phyloP scores from a whole-genome alignment of 441 rosid species.

The Brassica balearica region DNA sequence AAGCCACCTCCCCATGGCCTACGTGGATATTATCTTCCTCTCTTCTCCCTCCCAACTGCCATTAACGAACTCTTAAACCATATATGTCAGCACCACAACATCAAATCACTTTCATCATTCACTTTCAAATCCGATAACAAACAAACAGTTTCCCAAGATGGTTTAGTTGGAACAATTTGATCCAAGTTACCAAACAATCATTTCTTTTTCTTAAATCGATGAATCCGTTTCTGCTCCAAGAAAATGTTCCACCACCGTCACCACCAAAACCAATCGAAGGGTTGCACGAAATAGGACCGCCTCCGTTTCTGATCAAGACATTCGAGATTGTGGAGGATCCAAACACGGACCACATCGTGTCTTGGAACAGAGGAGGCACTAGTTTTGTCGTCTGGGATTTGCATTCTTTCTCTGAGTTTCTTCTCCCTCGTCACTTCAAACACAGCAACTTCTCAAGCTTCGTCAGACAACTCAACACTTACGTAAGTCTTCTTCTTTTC shows the following conservation, averaged over 20 bases:
- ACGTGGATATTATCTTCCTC: conserved; percentile 37
- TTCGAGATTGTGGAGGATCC: conserved; percentile 72
- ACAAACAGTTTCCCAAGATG: neutral
- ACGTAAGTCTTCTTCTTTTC: conserved; percentile 50
- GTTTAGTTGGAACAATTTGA: neutral
- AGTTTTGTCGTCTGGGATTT: conserved; percentile 77
- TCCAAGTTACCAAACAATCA: neutral
- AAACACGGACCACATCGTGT: conserved; percentile 53
- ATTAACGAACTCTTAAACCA: conserved; percentile 36
- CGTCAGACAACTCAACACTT: conserved; percentile 79
- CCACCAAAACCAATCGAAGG: conserved; percentile 66
- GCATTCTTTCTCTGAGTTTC: conserved; percentile 55
- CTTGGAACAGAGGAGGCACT: conserved; percentile 66
- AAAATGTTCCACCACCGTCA: neutral
- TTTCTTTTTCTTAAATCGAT: conserved; percentile 5
- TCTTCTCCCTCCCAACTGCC: conserved; percentile 40
- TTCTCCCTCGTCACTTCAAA: conserved; percentile 69
- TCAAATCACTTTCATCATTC: neutral
- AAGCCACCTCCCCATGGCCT: conserved; percentile 35
- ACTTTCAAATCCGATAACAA: neutral
- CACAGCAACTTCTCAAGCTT: conserved; percentile 81
- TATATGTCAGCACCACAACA: neutral
- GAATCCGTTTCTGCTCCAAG: conserved; percentile 28
- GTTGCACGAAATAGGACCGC: conserved; percentile 77
- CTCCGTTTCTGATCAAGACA: conserved; percentile 78